phyloP scores from a whole-genome alignment of 106 monocot species.

The Chionographis japonica region DNA sequence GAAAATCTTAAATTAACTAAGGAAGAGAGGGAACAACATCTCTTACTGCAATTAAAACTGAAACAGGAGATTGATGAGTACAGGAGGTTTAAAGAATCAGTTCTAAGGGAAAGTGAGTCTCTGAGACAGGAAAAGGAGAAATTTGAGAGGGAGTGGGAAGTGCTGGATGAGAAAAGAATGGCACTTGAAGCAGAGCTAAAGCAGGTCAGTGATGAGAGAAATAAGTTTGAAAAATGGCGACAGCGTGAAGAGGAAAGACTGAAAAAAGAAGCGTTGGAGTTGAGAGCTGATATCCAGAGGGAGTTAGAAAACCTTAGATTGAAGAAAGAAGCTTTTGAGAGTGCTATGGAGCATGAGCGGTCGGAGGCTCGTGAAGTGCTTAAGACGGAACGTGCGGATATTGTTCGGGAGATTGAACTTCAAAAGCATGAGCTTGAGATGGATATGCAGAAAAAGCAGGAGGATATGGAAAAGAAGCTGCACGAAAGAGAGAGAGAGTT shows the following conservation, averaged over 20 bases:
- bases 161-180: slow-evolving; percentile 37
- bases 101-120: slow-evolving; percentile 28
- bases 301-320: slow-evolving; percentile 34
- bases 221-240: slow-evolving; percentile 36
- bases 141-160: slow-evolving; percentile 49
- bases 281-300: slow-evolving; percentile 17
- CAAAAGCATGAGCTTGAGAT: slow-evolving; percentile 15
- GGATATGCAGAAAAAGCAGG: slow-evolving; percentile 10
- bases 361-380: slow-evolving; percentile 17
- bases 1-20: slow-evolving; percentile 27
- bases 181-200: slow-evolving; percentile 19
- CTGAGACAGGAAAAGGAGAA: slow-evolving; percentile 35
- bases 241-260: slow-evolving; percentile 30
- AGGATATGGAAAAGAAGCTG: slow-evolving; percentile 2
- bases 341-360: slow-evolving; percentile 20
- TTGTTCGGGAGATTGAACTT: slow-evolving; percentile 1
- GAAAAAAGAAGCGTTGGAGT: slow-evolving; percentile 15
- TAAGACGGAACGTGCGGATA: slow-evolving; percentile 12
- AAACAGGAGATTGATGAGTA: slow-evolving; percentile 38
- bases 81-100: slow-evolving; percentile 24
- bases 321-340: slow-evolving; percentile 40
- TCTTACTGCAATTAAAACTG: slow-evolving; percentile 22
- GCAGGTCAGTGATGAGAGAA: slow-evolving; percentile 23
- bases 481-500: slow-evolving; percentile 9
- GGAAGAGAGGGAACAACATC: slow-evolving; percentile 21